A percentile compares a stretch with the other conserved stretches of the same genome.
Evolutionary conservation across 768 basidiomycete species (phyloP).

Genomic region (Kwoniella botswanensis): DNA sequence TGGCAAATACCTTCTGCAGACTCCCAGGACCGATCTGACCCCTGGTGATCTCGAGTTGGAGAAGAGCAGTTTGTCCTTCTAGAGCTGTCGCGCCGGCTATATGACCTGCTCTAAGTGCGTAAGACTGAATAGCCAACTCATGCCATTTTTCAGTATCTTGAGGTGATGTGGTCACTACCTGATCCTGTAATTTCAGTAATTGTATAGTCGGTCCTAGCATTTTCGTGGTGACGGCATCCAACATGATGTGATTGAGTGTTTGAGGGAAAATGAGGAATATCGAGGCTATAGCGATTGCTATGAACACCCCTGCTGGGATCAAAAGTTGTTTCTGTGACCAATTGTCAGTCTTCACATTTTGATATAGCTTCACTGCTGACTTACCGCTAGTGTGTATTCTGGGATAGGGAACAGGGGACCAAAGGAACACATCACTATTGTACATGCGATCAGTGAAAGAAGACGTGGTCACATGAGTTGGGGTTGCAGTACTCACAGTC

Average conservation of each 20-base stretch:
- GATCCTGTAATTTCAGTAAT: constrained; percentile 47
- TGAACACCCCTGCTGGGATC: constrained; percentile 62
- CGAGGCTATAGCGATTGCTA: constrained; percentile 63
- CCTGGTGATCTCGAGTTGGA: constrained; percentile 55
- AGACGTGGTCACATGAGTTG: too few species aligned
- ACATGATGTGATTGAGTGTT: constrained; percentile 61
- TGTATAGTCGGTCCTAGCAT: constrained; percentile 47
- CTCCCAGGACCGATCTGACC: constrained; percentile 53
- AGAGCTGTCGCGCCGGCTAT: constrained; percentile 40
- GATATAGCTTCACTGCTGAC: constrained; percentile 13
- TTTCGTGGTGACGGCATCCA: constrained; percentile 43
- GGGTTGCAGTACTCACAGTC: constrained; percentile 37
- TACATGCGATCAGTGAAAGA: background rate
- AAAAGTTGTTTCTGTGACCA: constrained; percentile 52
- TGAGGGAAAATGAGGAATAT: constrained; percentile 65
- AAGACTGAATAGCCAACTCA: constrained; percentile 35
- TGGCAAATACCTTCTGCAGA: constrained; percentile 46
- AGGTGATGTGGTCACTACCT: constrained; percentile 42
- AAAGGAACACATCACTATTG: constrained; percentile 56
- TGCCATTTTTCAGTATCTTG: constrained; percentile 40
- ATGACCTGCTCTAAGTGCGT: constrained; percentile 36
- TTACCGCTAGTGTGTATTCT: constrained; percentile 61
- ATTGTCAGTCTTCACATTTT: background rate
- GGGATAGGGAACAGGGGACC: constrained; percentile 64
- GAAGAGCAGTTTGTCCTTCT: constrained; percentile 41